Evolutionary conservation across 345 rosid genomes (phyloP).

Genomic region (Euphorbia peplus): DNA sequence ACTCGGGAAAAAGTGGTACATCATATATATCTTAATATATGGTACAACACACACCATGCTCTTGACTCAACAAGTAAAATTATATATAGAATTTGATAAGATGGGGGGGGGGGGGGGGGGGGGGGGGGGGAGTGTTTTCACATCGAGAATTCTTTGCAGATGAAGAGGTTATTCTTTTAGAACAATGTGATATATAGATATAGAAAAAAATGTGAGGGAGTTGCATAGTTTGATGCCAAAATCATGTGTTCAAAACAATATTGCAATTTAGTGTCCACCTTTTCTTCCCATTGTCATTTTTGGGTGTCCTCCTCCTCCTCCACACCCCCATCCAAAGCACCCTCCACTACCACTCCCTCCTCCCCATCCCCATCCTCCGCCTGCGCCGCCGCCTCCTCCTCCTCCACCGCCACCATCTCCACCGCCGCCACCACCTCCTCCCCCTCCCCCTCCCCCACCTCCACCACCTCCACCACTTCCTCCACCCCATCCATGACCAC

Average conservation of each 20-base stretch:
- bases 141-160: too few relatives aligned
- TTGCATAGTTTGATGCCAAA: background rate
- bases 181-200: too few relatives aligned
- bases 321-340: conserved; percentile 58
- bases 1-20: background rate
- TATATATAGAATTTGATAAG: background rate
- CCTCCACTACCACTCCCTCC: conserved; percentile 35
- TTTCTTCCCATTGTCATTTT: conserved; percentile 13
- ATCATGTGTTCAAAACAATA: too few relatives aligned
- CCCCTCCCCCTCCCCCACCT: conserved; percentile 18
- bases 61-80: background rate
- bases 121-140: too few relatives aligned
- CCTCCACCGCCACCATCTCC: conserved; percentile 40
- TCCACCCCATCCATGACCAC: conserved; percentile 5
- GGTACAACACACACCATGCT: too few relatives aligned
- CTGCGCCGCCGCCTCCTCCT: conserved; percentile 13
- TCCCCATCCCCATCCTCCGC: conserved; percentile 15
- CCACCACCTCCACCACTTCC: conserved; percentile 19
- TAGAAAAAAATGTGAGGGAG: background rate
- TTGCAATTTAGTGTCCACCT: conserved; percentile 4
- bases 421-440: conserved; percentile 32
- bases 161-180: too few relatives aligned
- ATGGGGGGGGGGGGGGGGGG: too few relatives aligned
- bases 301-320: conserved; percentile 34
- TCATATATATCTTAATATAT: too few relatives aligned